phyloP scores from a whole-genome alignment of 139 green algal species.

The Tetratostichococcus sp. region DNA sequence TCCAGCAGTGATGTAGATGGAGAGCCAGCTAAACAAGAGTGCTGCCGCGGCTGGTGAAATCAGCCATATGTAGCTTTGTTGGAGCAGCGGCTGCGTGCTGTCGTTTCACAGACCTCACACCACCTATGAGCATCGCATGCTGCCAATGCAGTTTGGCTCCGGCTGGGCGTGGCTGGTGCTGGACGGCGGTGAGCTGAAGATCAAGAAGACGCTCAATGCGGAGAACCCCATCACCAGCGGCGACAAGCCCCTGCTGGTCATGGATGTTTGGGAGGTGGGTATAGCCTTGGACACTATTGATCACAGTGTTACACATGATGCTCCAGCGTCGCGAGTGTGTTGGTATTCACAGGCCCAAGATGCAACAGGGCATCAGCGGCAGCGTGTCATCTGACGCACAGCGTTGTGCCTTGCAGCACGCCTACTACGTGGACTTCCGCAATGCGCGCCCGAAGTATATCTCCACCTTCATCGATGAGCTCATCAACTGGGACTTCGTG shows the following conservation, averaged over 20 bases:
- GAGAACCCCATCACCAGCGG: conserved; percentile 70
- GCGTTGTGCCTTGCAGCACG: conserved; percentile 18
- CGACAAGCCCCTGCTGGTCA: conserved; percentile 77
- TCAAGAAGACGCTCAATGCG: conserved; percentile 92
- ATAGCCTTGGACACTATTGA: no score
- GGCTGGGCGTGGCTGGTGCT: conserved; percentile 90
- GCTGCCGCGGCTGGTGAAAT: no score
- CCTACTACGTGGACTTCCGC: conserved; percentile 67
- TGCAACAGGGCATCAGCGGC: no score
- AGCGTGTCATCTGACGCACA: not conserved
- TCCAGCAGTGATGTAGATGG: no score
- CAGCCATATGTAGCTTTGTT: no score
- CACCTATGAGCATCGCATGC: no score
- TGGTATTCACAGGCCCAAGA: no score
- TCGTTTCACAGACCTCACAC: no score
- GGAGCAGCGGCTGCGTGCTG: no score
- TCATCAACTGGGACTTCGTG: conserved; percentile 85
- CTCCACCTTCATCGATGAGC: conserved; percentile 75
- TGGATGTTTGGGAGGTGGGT: conserved; percentile 90
- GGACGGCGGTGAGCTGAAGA: conserved; percentile 69
- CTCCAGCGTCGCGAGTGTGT: no score
- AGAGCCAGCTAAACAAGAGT: no score
- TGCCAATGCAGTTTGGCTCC: conserved; percentile 85
- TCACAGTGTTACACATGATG: no score
- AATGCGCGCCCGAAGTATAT: conserved; percentile 71